Base-by-base conservation (phyloP, 306 rosid species). In the Cyamopsis tetragonoloba region DNA sequence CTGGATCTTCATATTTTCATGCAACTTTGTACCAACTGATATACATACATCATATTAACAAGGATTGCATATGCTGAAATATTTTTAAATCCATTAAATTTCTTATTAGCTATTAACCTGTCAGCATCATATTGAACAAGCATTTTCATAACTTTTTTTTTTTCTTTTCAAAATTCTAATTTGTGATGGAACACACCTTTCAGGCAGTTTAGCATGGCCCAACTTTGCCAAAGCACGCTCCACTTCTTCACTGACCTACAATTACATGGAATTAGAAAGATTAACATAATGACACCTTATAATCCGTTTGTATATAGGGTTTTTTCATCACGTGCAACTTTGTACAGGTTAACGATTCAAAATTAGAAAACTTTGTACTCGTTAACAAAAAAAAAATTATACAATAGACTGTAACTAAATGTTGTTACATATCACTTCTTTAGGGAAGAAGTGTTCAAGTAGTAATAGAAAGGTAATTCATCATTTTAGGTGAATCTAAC, bases 231-330 rank as follows among this genome's bases (percentile, higher is more conserved):
- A 79, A 64, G 92, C 96, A 32, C 92, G 90, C 77, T 86, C 96
- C 61, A 88, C 85, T 75, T 91, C 97, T 83, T 91, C 93, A 62
- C 92, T 88, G 51, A 91, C 96, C 97, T 91, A 61, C 68, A 37
- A 44, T 39, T 70, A n/a, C 73, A 79, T 35, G 60, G 75, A 38
- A 73, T 50, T 74, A 23, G 58, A 67, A 72, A 15, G 63, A 69
- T 77, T 23, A 74, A 60, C 60, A 57, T 12, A 71, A 20, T 15
- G n/a, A n/a, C n/a, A 44, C 60, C 71, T 54, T 24, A 43, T 47
- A 15, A 77, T 26, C n/a, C n/a, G n/a, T n/a, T n/a, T n/a, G n/a
- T n/a, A n/a, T n/a, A n/a, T n/a, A n/a, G n/a, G n/a, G n/a, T n/a
- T n/a, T n/a, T n/a, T n/a, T n/a, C n/a, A n/a, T n/a, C n/a, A n/a